phyloP scores from a whole-genome alignment of 306 rosid genomes.

The Acmispon strigosus region DNA sequence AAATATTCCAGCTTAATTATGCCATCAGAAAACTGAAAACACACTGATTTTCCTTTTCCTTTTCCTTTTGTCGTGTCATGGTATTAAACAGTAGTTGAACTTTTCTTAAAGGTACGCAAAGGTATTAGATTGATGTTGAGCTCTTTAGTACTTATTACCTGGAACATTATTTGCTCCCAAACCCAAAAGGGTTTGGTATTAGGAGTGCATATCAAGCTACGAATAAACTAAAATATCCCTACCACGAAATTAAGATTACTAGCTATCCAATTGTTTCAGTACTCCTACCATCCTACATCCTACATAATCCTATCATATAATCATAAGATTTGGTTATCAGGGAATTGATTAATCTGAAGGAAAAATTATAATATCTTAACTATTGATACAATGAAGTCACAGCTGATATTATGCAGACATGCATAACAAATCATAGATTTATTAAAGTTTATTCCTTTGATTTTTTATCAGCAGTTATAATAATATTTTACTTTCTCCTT shows the following conservation, averaged over 20 bases:
- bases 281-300: not conserved
- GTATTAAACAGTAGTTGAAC: slow-evolving; percentile 8
- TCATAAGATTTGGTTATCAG: not conserved
- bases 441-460: too few relatives aligned
- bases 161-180: slow-evolving; percentile 20
- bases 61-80: not conserved
- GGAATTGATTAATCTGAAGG: too few relatives aligned
- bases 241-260: not conserved
- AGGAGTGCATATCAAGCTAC: slow-evolving; percentile 37
- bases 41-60: not conserved
- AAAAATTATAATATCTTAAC: too few relatives aligned
- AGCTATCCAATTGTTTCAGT: not conserved
- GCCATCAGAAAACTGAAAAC: not conserved
- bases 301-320: too few relatives aligned
- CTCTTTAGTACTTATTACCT: slow-evolving; percentile 11
- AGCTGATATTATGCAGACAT: too few relatives aligned
- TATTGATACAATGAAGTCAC: too few relatives aligned
- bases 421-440: too few relatives aligned
- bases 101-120: slow-evolving; percentile 21
- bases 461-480: too few relatives aligned
- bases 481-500: too few relatives aligned
- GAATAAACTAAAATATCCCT: slow-evolving; percentile 26
- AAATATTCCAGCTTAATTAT: not conserved
- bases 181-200: not conserved
- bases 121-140: not conserved